Base-by-base conservation (phyloP, 768 basidiomycete species). In the Mycena chlorophos region DNA sequence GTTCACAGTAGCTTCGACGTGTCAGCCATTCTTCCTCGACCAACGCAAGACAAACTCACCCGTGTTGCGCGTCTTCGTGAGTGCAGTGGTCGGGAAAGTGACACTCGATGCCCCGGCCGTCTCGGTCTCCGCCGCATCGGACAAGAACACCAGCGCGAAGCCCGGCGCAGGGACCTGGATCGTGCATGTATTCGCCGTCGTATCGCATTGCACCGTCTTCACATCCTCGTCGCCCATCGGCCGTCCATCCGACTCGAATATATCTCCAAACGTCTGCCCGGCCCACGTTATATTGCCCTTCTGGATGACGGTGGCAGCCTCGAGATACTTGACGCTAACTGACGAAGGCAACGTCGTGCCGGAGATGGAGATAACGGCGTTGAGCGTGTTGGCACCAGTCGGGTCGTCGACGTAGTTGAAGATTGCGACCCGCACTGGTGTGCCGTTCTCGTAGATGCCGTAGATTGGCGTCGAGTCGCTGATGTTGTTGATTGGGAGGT, bases 271-370 rank as follows among this genome's bases (percentile, higher is more conserved):
- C 0, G 86, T 88, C 80, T 88, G 90, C 10, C 83, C 83, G 1
- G 87, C 90, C 89, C 89, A 91, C 1, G 82, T 85, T 50, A 89
- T 81, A 61, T 87, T 83, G 43, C 73, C 77, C 66, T 81, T 85
- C 58, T 83, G 78, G 1, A 80, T 71, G 3, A 88, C 83, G 0
- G 78, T 78, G 0, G 72, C 63, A 0, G 88, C 86, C 0, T 61
- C 51, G n/a, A 88, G 73, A 14, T 55, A 55, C 73, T 83, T 83
- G 61, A 85, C 81, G 55, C 72, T 73, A 23, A 87, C 79, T 22
- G 70, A 66, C 8, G 72, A 49, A 2, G 83, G 84, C 0, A 28
- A 19, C 38, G 38, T 34, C 29, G 22, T 25, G 2, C 78, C 79
- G 5, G 70, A 72, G 22, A 84, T 63, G 5, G 77, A 70, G 45